Base-by-base conservation (phyloP, 169 alveolate species). In the Plasmodium malariae region DNA sequence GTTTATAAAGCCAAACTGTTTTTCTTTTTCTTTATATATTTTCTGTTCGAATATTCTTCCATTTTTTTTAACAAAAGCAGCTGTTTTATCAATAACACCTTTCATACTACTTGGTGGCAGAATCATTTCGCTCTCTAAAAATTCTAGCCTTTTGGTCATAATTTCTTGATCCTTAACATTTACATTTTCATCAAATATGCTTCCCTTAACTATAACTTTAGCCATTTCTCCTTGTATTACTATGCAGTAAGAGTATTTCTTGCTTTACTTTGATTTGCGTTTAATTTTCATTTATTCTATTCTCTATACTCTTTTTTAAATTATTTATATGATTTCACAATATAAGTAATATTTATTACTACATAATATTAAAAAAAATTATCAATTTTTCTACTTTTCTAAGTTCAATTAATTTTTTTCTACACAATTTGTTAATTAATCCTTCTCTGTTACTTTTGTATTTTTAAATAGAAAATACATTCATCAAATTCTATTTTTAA, bases 41-140 rank as follows among this genome's bases (percentile, higher is more conserved):
- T 97, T 91, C 51, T 94, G 94, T 88, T 96, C 98, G 59, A 96
- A 96, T 68, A 94, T 97, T 37, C 83, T 96, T 40, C 98, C 98
- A 93, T 96, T 96, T 74, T 96, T 96, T 19, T 98, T 97, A 49
- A 96, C 98, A 86, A 96, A 96, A 88, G 93, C 95, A 4, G 98
- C 98, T 14, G 98, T 96, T 89, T 96, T 96, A 88, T 96, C 98
- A 45, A 96, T 96, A 72, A 96, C 92, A 14, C 95, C 88, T 78
- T 97, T 95, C 54, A 96, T 86, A 57, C 95, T 97, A 57, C 94
- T 87, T 0, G 98, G 98, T n/a, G 98, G 98, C 74, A 93, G 93
- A 17, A 96, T 96, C 76, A 96, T 88, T 78, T 93, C 96, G 21
- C 34, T 71, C 36, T 60, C 72, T 57, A 80, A 59, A 71, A 65